Percentiles rank a stretch among this genome's conserved stretches.
phyloP scores from a whole-genome alignment of 2,329 filamentous ascomycete species.

The Trichoderma afroharzianum region DNA sequence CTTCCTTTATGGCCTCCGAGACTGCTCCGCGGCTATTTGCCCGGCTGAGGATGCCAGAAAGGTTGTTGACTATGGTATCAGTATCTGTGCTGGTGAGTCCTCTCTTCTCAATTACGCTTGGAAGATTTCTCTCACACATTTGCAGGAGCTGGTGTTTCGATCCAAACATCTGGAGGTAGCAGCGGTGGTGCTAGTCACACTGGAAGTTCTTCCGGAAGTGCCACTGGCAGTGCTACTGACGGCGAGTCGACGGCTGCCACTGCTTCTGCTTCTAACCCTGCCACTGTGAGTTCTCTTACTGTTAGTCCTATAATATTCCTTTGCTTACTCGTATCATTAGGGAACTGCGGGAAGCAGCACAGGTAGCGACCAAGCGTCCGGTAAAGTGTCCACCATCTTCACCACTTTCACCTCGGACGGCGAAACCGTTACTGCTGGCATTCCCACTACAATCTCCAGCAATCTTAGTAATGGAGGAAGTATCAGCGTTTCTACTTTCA shows the following conservation, averaged over 20 bases:
- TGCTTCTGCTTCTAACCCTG: background rate
- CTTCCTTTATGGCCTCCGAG: constrained; percentile 49
- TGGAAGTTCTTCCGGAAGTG: background rate
- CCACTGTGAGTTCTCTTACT: background rate
- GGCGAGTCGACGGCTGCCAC: background rate
- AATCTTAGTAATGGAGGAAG: constrained; percentile 22
- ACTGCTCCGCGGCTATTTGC: constrained; percentile 48
- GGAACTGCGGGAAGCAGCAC: background rate
- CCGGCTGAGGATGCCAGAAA: constrained; percentile 31
- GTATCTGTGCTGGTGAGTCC: constrained; percentile 38
- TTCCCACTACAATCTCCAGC: constrained; percentile 35
- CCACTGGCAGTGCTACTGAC: background rate
- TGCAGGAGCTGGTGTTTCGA: constrained; percentile 33
- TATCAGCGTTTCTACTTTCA: constrained; percentile 21
- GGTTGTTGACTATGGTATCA: constrained; percentile 38
- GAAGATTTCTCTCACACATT: constrained; percentile 20
- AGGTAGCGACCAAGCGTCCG: background rate
- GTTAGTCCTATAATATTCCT: background rate
- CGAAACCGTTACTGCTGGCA: constrained; percentile 33
- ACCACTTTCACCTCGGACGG: constrained; percentile 35
- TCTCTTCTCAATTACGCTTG: background rate
- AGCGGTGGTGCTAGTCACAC: background rate
- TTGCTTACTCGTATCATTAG: background rate
- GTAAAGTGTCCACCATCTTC: constrained; percentile 35
- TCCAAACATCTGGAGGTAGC: constrained; percentile 23